Evolutionary conservation across 1,139 yeast species (phyloP).

Genomic region (Yamadazyma sp.): DNA sequence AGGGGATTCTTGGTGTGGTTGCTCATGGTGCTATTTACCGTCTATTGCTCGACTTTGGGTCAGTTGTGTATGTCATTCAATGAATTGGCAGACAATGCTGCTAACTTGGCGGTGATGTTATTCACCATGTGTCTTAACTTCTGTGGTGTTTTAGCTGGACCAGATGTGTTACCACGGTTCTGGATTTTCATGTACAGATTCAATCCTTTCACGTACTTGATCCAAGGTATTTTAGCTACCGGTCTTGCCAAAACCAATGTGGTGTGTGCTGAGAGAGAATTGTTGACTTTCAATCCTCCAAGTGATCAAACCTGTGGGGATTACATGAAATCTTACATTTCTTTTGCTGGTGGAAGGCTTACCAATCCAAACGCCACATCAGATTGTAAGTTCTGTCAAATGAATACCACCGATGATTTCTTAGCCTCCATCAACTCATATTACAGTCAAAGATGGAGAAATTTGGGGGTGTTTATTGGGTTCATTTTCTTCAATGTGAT

Average conservation of each 20-base stretch:
- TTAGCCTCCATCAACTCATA: slow-evolving; percentile 41
- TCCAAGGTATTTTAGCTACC: slow-evolving; percentile 39
- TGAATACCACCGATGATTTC: slow-evolving; percentile 49
- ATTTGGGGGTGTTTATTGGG: slow-evolving; percentile 56
- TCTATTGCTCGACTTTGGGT: slow-evolving; percentile 65
- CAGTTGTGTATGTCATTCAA: slow-evolving; percentile 62
- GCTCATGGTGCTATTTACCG: slow-evolving; percentile 51
- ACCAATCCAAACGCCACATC: slow-evolving; percentile 39
- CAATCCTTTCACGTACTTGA: slow-evolving; percentile 67
- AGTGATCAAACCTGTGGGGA: slow-evolving; percentile 57
- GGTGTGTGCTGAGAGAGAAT: slow-evolving; percentile 28
- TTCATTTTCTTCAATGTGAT: slow-evolving; percentile 52
- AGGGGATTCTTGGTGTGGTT: slow-evolving; percentile 74
- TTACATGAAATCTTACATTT: slow-evolving; percentile 48
- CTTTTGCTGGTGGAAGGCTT: slow-evolving; percentile 51
- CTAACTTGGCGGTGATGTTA: slow-evolving; percentile 60
- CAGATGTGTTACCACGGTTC: slow-evolving; percentile 47
- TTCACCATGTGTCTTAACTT: slow-evolving; percentile 64
- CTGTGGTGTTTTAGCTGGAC: slow-evolving; percentile 79
- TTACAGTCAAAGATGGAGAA: slow-evolving; percentile 62
- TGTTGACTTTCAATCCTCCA: slow-evolving; percentile 27
- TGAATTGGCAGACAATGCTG: slow-evolving; percentile 73
- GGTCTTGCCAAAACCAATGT: slow-evolving; percentile 27
- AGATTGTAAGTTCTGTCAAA: slow-evolving; percentile 54
- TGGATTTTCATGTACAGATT: slow-evolving; percentile 62